Evolutionary conservation across 1,139 yeast species (phyloP).

Genomic region (Suhomyces terraborum): DNA sequence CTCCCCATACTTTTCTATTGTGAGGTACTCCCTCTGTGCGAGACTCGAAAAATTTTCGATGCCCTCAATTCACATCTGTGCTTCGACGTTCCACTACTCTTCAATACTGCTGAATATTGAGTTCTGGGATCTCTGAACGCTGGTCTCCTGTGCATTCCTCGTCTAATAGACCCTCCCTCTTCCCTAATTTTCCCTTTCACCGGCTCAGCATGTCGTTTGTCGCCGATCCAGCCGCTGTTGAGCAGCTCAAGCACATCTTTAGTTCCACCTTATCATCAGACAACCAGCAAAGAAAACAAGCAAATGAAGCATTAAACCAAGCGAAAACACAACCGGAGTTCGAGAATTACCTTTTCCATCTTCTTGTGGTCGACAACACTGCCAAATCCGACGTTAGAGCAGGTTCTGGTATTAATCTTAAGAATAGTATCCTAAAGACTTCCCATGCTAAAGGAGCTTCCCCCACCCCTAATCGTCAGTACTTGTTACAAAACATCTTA

Average conservation of each 20-base stretch:
- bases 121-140: background rate
- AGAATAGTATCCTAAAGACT: slow-evolving; percentile 61
- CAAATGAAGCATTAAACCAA: slow-evolving; percentile 62
- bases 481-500: slow-evolving; percentile 62
- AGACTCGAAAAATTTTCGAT: slow-evolving; percentile 5
- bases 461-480: slow-evolving; percentile 38
- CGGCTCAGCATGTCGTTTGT: slow-evolving; percentile 45
- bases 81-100: background rate
- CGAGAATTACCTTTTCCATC: slow-evolving; percentile 72
- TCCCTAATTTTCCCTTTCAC: too few relatives aligned
- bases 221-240: slow-evolving; percentile 61
- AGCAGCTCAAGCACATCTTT: slow-evolving; percentile 64
- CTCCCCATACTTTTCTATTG: background rate
- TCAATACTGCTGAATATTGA: background rate
- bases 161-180: background rate
- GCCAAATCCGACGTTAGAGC: slow-evolving; percentile 68
- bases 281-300: slow-evolving; percentile 57
- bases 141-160: slow-evolving; percentile 1
- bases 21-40: background rate
- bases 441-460: slow-evolving; percentile 21
- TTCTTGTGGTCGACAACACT: slow-evolving; percentile 56
- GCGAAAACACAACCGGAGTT: slow-evolving; percentile 75
- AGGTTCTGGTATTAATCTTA: slow-evolving; percentile 83
- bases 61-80: background rate
- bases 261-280: slow-evolving; percentile 66